A percentile compares a stretch with the other conserved stretches of the same genome.
Evolutionary conservation across 1,139 yeast genomes (phyloP).

Genomic region (Sugiyamaella xylanicola): DNA sequence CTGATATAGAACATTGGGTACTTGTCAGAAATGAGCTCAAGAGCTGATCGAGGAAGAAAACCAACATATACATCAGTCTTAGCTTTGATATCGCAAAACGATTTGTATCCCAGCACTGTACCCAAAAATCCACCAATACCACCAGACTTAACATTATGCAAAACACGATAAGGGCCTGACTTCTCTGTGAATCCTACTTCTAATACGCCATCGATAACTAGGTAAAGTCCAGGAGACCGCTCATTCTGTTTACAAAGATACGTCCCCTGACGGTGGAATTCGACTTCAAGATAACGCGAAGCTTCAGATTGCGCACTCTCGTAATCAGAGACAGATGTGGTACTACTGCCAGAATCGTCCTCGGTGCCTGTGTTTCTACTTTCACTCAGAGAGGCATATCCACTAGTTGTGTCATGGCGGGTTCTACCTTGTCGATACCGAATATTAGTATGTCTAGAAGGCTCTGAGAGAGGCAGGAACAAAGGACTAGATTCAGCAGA

Average conservation of each 20-base stretch:
- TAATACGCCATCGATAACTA: constrained; percentile 74
- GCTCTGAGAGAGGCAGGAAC: constrained; percentile 15
- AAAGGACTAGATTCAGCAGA: constrained; percentile 35
- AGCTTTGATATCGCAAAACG: constrained; percentile 71
- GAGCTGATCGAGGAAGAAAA: constrained; percentile 60
- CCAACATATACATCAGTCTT: constrained; percentile 66
- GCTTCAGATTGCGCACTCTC: constrained; percentile 64
- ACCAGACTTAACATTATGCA: constrained; percentile 70
- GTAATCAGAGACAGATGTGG: constrained; percentile 31
- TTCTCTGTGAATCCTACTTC: constrained; percentile 55
- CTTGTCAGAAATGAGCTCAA: constrained; percentile 70
- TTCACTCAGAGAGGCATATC: constrained; percentile 8
- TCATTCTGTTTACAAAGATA: constrained; percentile 65
- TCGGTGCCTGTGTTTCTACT: constrained; percentile 12
- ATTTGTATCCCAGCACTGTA: constrained; percentile 74
- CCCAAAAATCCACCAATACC: constrained; percentile 89
- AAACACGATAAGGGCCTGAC: constrained; percentile 42
- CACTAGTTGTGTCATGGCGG: constrained; percentile 9
- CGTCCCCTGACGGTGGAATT: constrained; percentile 56
- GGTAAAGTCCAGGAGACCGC: constrained; percentile 71
- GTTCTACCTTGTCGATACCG: constrained; percentile 8
- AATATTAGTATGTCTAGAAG: constrained; percentile 2
- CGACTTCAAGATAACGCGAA: constrained; percentile 61
- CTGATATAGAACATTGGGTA: constrained; percentile 76
- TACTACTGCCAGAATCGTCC: constrained; percentile 20